Evolutionary conservation across 2,329 filamentous ascomycete species (phyloP).

Genomic region (Exophiala mesophila): DNA sequence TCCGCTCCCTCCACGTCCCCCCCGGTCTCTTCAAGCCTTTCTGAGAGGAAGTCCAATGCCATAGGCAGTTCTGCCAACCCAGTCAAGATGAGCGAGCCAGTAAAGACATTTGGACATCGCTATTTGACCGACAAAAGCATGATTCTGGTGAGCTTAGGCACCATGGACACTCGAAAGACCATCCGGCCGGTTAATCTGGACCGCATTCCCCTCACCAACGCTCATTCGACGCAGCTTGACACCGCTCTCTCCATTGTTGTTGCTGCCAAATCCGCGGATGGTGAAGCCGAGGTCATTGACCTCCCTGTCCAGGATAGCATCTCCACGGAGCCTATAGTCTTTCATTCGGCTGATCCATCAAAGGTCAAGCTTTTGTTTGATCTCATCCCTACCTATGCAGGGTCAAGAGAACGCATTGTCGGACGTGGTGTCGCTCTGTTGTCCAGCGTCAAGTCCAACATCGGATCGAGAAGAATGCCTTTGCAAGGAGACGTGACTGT

Average conservation of each 20-base stretch:
- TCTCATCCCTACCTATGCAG: constrained; percentile 90
- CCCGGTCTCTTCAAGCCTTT: constrained; percentile 36
- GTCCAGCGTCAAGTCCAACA: constrained; percentile 73
- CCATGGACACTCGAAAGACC: constrained; percentile 86
- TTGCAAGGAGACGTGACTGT: constrained; percentile 89
- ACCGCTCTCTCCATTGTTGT: constrained; percentile 90
- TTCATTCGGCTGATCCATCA: constrained; percentile 69
- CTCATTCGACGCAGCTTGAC: constrained; percentile 88
- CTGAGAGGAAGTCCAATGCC: constrained; percentile 38
- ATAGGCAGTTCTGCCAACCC: constrained; percentile 29
- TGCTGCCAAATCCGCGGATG: constrained; percentile 75
- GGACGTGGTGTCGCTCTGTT: constrained; percentile 85
- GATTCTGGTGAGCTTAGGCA: constrained; percentile 86
- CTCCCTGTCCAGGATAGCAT: constrained; percentile 91
- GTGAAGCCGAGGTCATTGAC: constrained; percentile 85
- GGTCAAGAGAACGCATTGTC: constrained; percentile 71
- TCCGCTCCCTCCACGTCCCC: constrained; percentile 32
- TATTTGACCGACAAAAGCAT: constrained; percentile 87
- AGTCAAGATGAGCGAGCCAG: constrained; percentile 62
- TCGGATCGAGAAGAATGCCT: constrained; percentile 83
- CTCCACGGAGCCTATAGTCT: constrained; percentile 86
- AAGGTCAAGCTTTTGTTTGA: constrained; percentile 92
- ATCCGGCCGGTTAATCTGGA: constrained; percentile 79
- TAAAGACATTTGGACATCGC: constrained; percentile 94
- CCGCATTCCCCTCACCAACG: constrained; percentile 77